Evolutionary conservation across 1,284 basidiomycete genomes (phyloP), one percentile per base, ranked within the genome.

Genomic region (Bjerkandera adusta): DNA sequence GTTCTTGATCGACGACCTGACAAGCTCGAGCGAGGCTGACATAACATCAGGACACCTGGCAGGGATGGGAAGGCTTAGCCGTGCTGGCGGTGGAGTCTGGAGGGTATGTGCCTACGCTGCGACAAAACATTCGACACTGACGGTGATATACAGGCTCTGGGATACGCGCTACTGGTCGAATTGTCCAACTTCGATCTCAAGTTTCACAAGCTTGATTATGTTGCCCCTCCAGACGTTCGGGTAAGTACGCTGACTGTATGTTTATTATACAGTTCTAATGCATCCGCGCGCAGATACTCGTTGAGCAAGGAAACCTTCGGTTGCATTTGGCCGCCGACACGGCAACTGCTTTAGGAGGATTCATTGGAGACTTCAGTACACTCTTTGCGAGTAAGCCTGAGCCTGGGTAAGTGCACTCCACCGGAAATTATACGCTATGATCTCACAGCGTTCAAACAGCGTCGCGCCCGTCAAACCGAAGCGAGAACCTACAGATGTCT

Each of bases 281-380:
- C 3, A 15, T 20, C n/a, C 47, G 33, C 35, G 15, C 12, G n/a
- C 53, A 85, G 83, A 62, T 82, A 16, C 53, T 60, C 18, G 59
- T 83, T 22, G 69, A 78, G 39, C 70, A 67, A 13, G 65, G 77
- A 35, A 64, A 65, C 24, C 62, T 85, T 10, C 70, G 69, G 24
- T 51, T 86, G 33, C 79, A 83, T 59, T 66, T 87, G 25, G 87
- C 84, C 55, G 86, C 86, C 7, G 86, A 89, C 61, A 85, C 83
- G 0, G 63, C 81, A 48, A 63, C 68, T 4, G 76, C 77, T 2
- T 63, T 89, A 12, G 66, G 71, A 1, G 69, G 70, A 3, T 77
- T 89, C 54, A 68, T 71, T 27, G 60, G 64, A 21, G 76, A 83
- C 52, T 54, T 83, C 38, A 65, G 62, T 3, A 68, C 66, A 16